These are phyloP conservation scores for Heimioporus sp. DNA, from an alignment of 768 basidiomycete species.

Conservation along the genomic window DNA sequence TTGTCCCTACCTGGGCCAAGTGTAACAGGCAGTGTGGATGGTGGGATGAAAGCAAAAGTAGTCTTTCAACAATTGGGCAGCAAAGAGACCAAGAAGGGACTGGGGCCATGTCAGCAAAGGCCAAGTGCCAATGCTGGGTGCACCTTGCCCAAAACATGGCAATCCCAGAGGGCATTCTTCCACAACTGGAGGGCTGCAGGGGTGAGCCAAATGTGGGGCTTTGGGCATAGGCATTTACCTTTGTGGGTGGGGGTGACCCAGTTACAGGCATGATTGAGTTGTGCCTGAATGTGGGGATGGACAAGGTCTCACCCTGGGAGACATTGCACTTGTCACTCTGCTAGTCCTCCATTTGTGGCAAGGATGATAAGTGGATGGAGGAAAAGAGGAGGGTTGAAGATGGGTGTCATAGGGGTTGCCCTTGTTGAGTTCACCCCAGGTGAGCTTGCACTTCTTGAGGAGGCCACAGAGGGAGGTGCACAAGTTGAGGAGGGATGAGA, in stretches of 20 bases:
- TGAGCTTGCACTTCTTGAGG: constrained; percentile 78
- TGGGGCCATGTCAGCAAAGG: constrained; percentile 11
- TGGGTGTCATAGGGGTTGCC: constrained; percentile 76
- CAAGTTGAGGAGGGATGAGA: constrained; percentile 66
- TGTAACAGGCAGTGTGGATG: constrained; percentile 18
- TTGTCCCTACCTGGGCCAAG: no score
- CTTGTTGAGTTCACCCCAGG: constrained; percentile 79
- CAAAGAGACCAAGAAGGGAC: constrained; percentile 25
- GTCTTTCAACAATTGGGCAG: constrained; percentile 26
- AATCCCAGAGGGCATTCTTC: constrained; percentile 49
- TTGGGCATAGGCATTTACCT: constrained; percentile 34
- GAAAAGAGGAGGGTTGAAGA: constrained; percentile 19
- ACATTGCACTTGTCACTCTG: constrained; percentile 88
- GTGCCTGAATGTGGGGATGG: constrained; percentile 50
- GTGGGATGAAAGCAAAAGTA: constrained; percentile 18
- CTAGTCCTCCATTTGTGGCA: constrained; percentile 86
- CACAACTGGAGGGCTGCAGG: constrained; percentile 42
- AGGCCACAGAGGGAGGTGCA: constrained; percentile 64
- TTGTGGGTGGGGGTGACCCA: constrained; percentile 55
- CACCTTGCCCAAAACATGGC: constrained; percentile 62
- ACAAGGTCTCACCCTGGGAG: constrained; percentile 62
- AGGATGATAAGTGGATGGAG: constrained; percentile 4
- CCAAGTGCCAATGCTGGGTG: background rate
- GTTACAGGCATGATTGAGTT: constrained; percentile 56
- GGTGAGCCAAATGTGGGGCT: constrained; percentile 6